Evolutionary conservation across 768 basidiomycete species (phyloP), one percentile per base, ranked within the genome.

Genomic region (Lepiota venenata): DNA sequence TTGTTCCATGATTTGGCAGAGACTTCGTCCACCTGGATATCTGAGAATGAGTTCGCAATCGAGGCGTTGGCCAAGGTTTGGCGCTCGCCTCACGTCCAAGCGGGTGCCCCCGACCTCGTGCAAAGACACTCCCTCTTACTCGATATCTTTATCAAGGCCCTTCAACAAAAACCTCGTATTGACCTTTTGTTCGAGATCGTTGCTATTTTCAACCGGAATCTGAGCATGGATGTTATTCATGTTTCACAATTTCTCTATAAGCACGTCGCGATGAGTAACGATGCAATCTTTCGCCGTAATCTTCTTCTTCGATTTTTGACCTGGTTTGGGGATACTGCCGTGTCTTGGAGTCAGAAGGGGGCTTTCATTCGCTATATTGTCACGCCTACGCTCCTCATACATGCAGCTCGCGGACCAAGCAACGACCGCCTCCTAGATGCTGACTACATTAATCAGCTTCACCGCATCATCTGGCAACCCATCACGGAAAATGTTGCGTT

Each of bases 151-250:
- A 82, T 85, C 59, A 80, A 82, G 50, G 82, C 83, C 0, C 74
- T 93, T 43, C 75, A 84, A 58, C 77, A 82, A 50, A 77, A 81
- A n/a, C 82, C 85, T 40, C 87, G 92, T 42, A 81, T 97, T 44
- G 91, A 96, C 62, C 73, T 99, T 6, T 72, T 98, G 9, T 97
- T 97, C 67, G 93, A 95, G 53, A 74, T 97, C 36, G 84, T 91
- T 45, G 83, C 84, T 10, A 72, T 93, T 44, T 98, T 87, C 71
- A 84, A 87, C 21, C 85, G 87, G 58, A 81, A 85, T 56, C 78
- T 91, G 9, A 85, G 90, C 4, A 83, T 94, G 67, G 95, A 98
- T 64, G 74, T 91, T 15, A 81, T 91, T 27, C 80, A 76, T 39
- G 75, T 90, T 15, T 85, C 88, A 0, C 85, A 86, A 52, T 98